Evolutionary conservation across 2,329 filamentous ascomycete genomes (phyloP), one percentile per base, ranked within the genome.

Genomic region (Aureobasidium vineae): DNA sequence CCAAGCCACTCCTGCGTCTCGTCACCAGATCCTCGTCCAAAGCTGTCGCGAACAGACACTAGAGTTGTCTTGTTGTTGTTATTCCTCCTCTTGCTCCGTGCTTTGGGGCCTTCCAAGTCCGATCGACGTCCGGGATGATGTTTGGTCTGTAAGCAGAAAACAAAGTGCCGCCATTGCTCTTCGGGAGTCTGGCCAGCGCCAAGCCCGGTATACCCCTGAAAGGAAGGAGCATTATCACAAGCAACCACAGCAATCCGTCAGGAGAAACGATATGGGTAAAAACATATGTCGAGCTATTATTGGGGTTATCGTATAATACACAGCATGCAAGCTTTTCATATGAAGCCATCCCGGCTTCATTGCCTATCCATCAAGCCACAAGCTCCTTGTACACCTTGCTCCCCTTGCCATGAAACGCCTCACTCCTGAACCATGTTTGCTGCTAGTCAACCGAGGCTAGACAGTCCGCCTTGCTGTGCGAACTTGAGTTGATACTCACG

Each of bases 401-500:
- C 38, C n/a, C 43, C 13, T 19, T 60, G 43, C 56, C 65, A 47
- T 19, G 21, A 45, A 47, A 63, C 65, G 56, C 36, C 45, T n/a
- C 33, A 19, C 21, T 49, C n/a, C 41, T 61, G 2, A 36, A 38
- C 50, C 28, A 33, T 52, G 10, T 16, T 36, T n/a, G 38, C 47
- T 28, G 16, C 26, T 28, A 28, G 21, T 72, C 68, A 76, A 45
- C 70, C 70, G 56, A 75, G 66, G 23, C 71, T 73, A 47, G 73
- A 67, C 28, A 87, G 83, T 1, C 86, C 88, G 1, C 87, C 88
- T 41, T 84, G 84, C 65, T 87, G 84, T 10, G 87, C 85, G 73
- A 92, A 91, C 66, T 88, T 86, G 69, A 88, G 77, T 77, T 96
- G 92, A 70, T 90, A 90, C 63, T 94, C 89, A 67, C 90, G 84